Evolutionary conservation across 805 yeast species (phyloP), one percentile per base, ranked within the genome.

Genomic region (Saccharomyces eubayanus): DNA sequence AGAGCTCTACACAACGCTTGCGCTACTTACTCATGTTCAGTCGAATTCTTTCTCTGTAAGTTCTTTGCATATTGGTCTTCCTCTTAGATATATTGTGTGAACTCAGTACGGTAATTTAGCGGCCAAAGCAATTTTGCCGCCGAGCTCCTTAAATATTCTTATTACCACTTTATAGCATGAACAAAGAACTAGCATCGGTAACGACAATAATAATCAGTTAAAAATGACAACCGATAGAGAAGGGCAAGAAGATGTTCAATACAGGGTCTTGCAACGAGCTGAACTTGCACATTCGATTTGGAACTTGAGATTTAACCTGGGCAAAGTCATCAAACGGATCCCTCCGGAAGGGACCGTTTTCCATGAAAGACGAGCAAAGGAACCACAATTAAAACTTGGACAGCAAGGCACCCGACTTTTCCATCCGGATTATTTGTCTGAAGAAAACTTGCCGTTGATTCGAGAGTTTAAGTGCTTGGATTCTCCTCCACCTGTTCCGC

Each of bases 231-330:
- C 11, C 36, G 51, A 46, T 21, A 48, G 9, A 28, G 29, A 28
- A 6, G 24, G n/a, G 14, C 51, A 36, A 3, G 55, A 40, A 8
- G 53, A 54, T 9, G 53, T 45, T 21, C 47, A 55, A 30, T 30
- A 59, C 9, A 66, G 60, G 54, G 68, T 69, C 20, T 58, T 69
- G 30, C 64, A 69, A 51, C 54, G 72, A 52, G 72, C 72, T 45
- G 67, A 68, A 53, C 55, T 69, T 51, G 72, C 72, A 12, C 71
- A 67, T 54, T 65, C 66, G 70, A 61, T 70, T 8, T 59, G 72
- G 21, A 66, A 67, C 50, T 59, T 69, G 56, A 68, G 65, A 57
- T 48, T 69, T 48, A 69, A 67, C 6, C 54, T 69, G 24, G 59
- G 67, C 30, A 65, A 63, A 57, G 70, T 67, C 1, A 16, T 21